phyloP scores from a whole-genome alignment of 306 rosid species.

The Malus fusca region DNA sequence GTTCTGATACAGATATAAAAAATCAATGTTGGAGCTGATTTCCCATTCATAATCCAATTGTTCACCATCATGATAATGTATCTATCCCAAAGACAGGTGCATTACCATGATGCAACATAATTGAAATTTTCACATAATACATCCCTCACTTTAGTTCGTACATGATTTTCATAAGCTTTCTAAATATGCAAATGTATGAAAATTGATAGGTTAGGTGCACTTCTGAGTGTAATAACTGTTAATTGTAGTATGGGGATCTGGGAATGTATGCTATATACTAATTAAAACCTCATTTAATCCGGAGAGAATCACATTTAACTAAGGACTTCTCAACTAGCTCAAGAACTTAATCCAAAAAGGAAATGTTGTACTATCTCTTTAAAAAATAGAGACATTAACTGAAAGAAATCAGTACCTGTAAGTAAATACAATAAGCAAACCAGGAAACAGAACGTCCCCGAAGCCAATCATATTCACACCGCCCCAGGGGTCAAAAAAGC shows the following conservation, averaged over 20 bases:
- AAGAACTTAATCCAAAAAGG: neutral
- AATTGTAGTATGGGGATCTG: neutral
- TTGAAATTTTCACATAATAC: neutral
- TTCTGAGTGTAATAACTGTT: neutral
- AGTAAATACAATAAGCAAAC: conserved; percentile 78
- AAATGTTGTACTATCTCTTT: neutral
- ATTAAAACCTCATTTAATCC: neutral
- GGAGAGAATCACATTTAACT: neutral
- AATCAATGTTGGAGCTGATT: too few species aligned
- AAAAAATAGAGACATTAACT: neutral
- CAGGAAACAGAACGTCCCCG: conserved; percentile 95
- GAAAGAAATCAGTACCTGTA: conserved; percentile 48
- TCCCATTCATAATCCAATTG: neutral
- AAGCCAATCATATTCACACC: conserved; percentile 95
- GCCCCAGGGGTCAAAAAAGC: conserved; percentile 79
- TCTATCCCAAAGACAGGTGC: neutral
- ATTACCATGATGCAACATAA: neutral
- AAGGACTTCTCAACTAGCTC: neutral
- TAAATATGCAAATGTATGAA: neutral
- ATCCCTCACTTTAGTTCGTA: neutral
- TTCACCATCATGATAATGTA: neutral
- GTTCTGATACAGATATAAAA: too few species aligned
- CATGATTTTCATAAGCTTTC: neutral
- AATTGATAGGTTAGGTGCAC: neutral
- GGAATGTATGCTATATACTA: neutral